These are phyloP conservation scores for Chaetomium tenue DNA, from an alignment of 495 filamentous ascomycete genomes.

Conservation along the genomic window DNA sequence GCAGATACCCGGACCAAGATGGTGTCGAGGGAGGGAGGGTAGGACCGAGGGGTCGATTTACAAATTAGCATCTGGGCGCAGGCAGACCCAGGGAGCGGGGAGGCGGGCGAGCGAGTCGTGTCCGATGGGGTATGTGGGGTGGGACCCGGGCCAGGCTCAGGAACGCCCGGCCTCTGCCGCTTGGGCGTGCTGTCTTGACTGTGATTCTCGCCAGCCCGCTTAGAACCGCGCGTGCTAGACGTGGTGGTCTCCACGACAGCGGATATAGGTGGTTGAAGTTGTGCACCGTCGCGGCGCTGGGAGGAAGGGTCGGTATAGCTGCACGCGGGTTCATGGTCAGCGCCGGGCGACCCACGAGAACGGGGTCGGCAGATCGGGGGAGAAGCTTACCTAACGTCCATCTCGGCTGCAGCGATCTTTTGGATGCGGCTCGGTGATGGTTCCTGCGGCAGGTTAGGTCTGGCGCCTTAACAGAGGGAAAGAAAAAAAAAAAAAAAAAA, in stretches of 20 bases:
- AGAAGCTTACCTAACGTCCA: constrained; percentile 7
- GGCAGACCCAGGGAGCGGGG: background rate
- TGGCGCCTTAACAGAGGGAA: constrained; percentile 2
- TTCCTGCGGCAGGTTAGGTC: constrained; percentile 1
- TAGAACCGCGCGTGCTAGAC: constrained; percentile 1
- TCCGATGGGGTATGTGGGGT: constrained; percentile 10
- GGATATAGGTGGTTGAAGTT: constrained; percentile 1
- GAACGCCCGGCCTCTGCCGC: background rate
- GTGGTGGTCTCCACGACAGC: constrained; percentile 5
- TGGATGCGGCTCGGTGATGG: constrained; percentile 8
- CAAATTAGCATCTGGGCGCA: constrained; percentile 1
- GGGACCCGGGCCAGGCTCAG: background rate
- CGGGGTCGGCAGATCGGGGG: background rate
- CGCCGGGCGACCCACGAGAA: constrained; percentile 6
- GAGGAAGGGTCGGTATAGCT: constrained; percentile 7
- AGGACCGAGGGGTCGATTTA: constrained; percentile 1
- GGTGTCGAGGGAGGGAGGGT: constrained; percentile 6
- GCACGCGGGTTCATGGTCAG: background rate
- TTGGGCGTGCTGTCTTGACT: constrained; percentile 2
- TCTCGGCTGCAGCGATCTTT: constrained; percentile 2
- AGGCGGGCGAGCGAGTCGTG: constrained; percentile 6
- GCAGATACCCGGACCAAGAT: constrained; percentile 7
- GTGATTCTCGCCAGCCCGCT: constrained; percentile 4
- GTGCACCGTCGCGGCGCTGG: background rate
- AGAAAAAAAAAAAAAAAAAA: background rate